Percentiles rank a stretch among this genome's conserved stretches.
phyloP scores from a whole-genome alignment of 495 filamentous ascomycete genomes.

The Geoglossum glabrum region DNA sequence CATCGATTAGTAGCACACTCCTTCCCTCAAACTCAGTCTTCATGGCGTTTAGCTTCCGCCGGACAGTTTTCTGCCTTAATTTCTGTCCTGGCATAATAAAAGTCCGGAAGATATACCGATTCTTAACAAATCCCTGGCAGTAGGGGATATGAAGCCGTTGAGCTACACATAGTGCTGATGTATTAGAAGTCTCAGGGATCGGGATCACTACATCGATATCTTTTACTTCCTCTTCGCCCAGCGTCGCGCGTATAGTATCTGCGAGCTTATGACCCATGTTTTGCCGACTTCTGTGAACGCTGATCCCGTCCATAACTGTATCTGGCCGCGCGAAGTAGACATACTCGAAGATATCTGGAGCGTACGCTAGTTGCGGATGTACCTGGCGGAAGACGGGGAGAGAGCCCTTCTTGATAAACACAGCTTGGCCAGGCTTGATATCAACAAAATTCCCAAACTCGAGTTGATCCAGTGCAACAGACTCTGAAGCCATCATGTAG shows the following conservation, averaged over 20 bases:
- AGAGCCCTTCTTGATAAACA: constrained; percentile 75
- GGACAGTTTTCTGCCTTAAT: constrained; percentile 58
- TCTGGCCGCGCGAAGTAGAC: constrained; percentile 78
- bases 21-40: constrained; percentile 68
- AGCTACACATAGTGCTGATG: constrained; percentile 62
- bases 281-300: constrained; percentile 68
- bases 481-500: constrained; percentile 98
- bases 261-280: constrained; percentile 86
- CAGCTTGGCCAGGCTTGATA: constrained; percentile 78
- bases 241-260: constrained; percentile 48
- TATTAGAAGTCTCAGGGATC: constrained; percentile 74
- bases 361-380: constrained; percentile 45
- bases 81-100: constrained; percentile 91
- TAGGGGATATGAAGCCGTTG: constrained; percentile 60
- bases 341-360: constrained; percentile 91
- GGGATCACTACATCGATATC: constrained; percentile 86
- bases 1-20: constrained; percentile 75
- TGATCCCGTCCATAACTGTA: constrained; percentile 81
- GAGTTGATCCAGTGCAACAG: constrained; percentile 71
- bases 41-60: constrained; percentile 67
- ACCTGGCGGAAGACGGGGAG: constrained; percentile 64
- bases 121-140: constrained; percentile 78
- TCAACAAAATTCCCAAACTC: constrained; percentile 68
- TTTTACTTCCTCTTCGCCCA: constrained; percentile 55
- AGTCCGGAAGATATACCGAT: constrained; percentile 87